Evolutionary conservation across 1,284 basidiomycete genomes (phyloP), one percentile per base, ranked within the genome.

Genomic region (Tilletiopsis washingtonensis): DNA sequence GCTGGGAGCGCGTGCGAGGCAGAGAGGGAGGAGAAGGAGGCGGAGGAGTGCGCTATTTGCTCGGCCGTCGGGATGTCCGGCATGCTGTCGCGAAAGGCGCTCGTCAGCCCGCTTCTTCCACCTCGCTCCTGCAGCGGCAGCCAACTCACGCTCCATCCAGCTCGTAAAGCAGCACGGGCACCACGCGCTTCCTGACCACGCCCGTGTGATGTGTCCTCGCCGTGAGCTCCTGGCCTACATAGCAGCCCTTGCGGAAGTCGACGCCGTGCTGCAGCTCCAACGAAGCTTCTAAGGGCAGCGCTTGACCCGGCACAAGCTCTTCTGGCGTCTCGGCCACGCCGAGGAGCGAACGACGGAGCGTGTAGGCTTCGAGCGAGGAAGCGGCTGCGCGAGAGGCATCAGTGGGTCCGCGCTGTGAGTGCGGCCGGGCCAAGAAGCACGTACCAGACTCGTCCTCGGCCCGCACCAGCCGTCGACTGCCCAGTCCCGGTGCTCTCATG

Each of bases 201-300:
- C 94, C 94, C 1, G 87, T 96, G 71, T 96, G 90, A 73, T 94
- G 93, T 20, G 93, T 97, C 25, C 94, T 81, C 2, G 96, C 91
- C 0, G 93, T 97, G 37, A 98, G 77, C 68, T 98, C 94, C 77
- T 99, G 94, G 3, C 94, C 94, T 1, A 98, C 84, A 69, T 97
- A 98, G 74, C 94, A 99, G 5, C 94, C 94, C 76, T 99, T 98
- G 43, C 87, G 80, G 73, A 96, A 96, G 74, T 97, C 91, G 64
- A 98, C 91, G 68, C 83, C 93, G 52, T 88, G 86, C 84, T 94
- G 94, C 45, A 87, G 77, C 73, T 98, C 93, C 62, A 97, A 76
- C 72, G 91, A 91, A 20, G 85, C 89, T 61, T 98, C 93, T 76
- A 96, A 84, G 1, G 94, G 94, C 53, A 97, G 82, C 0, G 87